Conservation (phyloP, 2,329 filamentous ascomycete species). For the Lasiodiplodia theobromae region DNA sequence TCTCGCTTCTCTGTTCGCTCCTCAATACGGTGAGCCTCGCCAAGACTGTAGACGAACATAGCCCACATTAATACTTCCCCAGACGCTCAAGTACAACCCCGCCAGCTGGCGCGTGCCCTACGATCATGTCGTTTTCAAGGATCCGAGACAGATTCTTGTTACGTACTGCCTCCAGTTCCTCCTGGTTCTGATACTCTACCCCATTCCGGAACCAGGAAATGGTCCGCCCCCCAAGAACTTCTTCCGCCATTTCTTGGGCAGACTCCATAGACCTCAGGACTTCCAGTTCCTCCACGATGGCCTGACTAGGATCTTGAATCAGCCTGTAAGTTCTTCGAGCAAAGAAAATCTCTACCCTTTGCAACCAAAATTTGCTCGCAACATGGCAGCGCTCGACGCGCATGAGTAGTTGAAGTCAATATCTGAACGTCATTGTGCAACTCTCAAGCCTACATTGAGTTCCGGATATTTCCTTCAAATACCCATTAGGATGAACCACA, state of each 20-base stretch:
- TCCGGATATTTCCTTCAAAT: no score
- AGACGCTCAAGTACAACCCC: conserved; percentile 96
- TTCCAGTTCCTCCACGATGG: conserved; percentile 97
- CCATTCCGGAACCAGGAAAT: conserved; percentile 78
- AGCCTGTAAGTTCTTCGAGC: conserved; percentile 64
- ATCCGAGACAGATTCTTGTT: conserved; percentile 87
- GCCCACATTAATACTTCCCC: conserved; percentile 17
- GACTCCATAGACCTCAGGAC: conserved; percentile 90
- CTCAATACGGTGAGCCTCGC: conserved; percentile 81
- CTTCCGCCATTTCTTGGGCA: conserved; percentile 89
- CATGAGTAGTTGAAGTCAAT: no score
- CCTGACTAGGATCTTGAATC: conserved; percentile 90
- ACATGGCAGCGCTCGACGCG: no score
- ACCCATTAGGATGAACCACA: no score
- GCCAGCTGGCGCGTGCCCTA: conserved; percentile 94
- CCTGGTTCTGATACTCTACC: conserved; percentile 84
- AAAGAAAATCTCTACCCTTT: no score
- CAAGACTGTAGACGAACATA: not conserved
- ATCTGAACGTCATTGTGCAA: no score
- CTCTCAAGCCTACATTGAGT: no score
- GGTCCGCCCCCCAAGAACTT: conserved; percentile 80
- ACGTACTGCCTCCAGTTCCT: conserved; percentile 92
- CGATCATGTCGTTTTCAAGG: conserved; percentile 89
- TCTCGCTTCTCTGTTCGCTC: conserved; percentile 89
- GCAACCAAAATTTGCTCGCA: no score